These are phyloP conservation scores for Musa acuminata DNA, from an alignment of 176 grass and related monocot genomes.

Conservation along the genomic window DNA sequence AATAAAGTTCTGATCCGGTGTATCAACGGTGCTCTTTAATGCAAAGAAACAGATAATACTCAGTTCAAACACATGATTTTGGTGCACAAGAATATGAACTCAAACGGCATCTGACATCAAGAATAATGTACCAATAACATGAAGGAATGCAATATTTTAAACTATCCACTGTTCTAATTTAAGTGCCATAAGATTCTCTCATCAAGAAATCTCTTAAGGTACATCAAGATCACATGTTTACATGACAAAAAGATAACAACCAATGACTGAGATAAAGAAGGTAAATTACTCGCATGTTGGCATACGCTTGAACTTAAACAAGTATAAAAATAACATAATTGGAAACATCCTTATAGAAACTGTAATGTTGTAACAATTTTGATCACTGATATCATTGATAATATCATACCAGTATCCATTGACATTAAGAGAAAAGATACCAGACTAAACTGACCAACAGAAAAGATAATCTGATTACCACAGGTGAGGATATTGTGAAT, in stretches of 20 bases:
- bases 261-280: too few species aligned
- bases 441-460: background rate
- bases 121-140: background rate
- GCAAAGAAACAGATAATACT: background rate
- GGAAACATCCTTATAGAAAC: background rate
- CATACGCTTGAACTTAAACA: too few species aligned
- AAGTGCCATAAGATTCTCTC: too few species aligned
- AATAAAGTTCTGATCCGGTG: background rate
- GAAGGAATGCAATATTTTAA: background rate
- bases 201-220: too few species aligned
- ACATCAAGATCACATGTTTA: too few species aligned
- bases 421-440: background rate
- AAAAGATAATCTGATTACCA: constrained; percentile 35
- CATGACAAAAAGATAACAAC: too few species aligned
- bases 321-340: too few species aligned
- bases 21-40: background rate
- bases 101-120: background rate
- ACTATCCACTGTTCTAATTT: background rate
- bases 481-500: constrained; percentile 85
- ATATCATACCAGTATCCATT: background rate
- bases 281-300: too few species aligned
- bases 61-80: background rate
- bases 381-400: background rate
- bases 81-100: background rate
- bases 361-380: background rate